Base-by-base conservation (phyloP, 257 asterid genomes). In the Knoxia roxburghii region DNA sequence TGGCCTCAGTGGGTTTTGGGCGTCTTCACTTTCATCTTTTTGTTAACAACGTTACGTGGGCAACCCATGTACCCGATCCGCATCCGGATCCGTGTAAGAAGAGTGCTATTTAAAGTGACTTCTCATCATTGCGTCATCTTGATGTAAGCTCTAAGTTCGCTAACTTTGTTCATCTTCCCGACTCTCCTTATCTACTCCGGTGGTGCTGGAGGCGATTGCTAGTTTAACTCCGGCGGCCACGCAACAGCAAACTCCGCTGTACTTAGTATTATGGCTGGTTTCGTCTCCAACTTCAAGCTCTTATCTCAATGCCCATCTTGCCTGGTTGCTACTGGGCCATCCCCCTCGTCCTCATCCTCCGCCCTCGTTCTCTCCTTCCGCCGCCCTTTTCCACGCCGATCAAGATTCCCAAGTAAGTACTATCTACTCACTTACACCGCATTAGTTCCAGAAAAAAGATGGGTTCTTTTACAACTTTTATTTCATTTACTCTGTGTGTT, bases 251-350 rank as follows among this genome's bases (percentile, higher is more conserved):
- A n/a, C n/a, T n/a, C n/a, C n/a, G n/a, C n/a, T n/a, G n/a, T n/a
- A n/a, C n/a, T n/a, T n/a, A n/a, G n/a, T n/a, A n/a, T n/a, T 68
- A 87, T 89, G 96, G 90, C 95, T 77, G 95, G 91, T 78, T 41
- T 17, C 35, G 75, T 85, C 61, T 68, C 80, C 79, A 67, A 76
- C 77, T 80, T 82, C 71, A 80, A 78, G 75, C 66, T 57, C 45
- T 5, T 18, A 11, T 51, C 79, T 67, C 72, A 54, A 18, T 67
- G 87, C 75, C 78, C 54, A 13, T 61, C 82, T 46, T 66, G 69
- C 64, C 72, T 82, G 66, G 49, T 81, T 68, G 29, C 64, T 68
- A 26, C 39, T 68, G 81, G 69, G 12, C 82, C 78, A 29, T 70
- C 71, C 12, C 78, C 88, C 53, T 79, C 84, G 0, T 71, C 82